A percentile compares a stretch with the other conserved stretches of the same genome.
Evolutionary conservation across 2,329 filamentous ascomycete genomes (phyloP).

Genomic region (Ophiocordyceps sinensis): DNA sequence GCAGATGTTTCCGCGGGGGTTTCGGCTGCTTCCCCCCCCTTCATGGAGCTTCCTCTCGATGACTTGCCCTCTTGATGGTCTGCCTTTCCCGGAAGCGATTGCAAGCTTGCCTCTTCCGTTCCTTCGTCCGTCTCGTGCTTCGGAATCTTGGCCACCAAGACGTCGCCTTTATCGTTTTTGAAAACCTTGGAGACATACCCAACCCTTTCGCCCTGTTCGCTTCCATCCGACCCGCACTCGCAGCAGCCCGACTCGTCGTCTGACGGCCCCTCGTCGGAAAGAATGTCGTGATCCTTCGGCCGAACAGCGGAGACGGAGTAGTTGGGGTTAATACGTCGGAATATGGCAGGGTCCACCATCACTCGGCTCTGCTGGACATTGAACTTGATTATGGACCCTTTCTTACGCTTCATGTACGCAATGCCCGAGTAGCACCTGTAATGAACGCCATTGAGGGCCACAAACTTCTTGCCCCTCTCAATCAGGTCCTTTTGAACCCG

Average conservation of each 20-base stretch:
- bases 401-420: conserved; percentile 73
- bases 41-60: neutral
- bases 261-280: conserved; percentile 34
- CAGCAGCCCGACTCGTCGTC: conserved; percentile 21
- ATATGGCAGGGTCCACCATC: conserved; percentile 76
- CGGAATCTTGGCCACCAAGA: conserved; percentile 15
- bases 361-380: conserved; percentile 76
- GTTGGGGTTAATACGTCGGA: conserved; percentile 75
- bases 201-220: conserved; percentile 22
- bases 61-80: neutral
- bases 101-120: conserved; percentile 33
- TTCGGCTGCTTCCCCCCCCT: conserved; percentile 2
- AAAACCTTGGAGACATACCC: conserved; percentile 38
- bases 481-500: conserved; percentile 53
- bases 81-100: conserved; percentile 28
- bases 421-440: conserved; percentile 75
- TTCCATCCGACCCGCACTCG: conserved; percentile 25
- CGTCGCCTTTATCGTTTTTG: conserved; percentile 25
- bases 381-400: conserved; percentile 48
- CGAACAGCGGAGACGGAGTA: conserved; percentile 65
- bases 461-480: conserved; percentile 73
- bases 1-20: conserved; percentile 5
- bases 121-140: conserved; percentile 18
- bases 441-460: conserved; percentile 65
- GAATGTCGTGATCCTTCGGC: conserved; percentile 51